These are phyloP conservation scores for Boeremia lycopersici DNA, from an alignment of 2,329 filamentous ascomycete species.

Conservation along the genomic window DNA sequence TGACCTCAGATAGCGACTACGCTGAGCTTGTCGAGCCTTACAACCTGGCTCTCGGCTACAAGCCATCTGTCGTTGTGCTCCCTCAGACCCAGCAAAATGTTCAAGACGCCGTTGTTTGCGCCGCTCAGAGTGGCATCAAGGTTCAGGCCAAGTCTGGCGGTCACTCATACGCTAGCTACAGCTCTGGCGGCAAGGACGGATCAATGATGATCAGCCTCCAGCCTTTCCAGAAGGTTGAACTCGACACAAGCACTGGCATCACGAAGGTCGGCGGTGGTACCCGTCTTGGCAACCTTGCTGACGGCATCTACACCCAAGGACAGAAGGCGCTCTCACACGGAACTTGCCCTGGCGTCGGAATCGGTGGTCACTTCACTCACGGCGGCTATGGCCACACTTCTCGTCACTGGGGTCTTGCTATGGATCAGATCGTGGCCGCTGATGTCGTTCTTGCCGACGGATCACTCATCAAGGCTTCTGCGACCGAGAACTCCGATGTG, in stretches of 20 bases:
- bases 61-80: slow-evolving; percentile 62
- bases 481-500: slow-evolving; percentile 44
- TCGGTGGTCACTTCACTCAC: slow-evolving; percentile 46
- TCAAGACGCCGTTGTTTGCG: slow-evolving; percentile 64
- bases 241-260: slow-evolving; percentile 50
- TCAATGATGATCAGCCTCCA: slow-evolving; percentile 57
- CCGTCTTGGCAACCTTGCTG: slow-evolving; percentile 51
- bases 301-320: slow-evolving; percentile 43
- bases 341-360: slow-evolving; percentile 57
- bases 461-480: slow-evolving; percentile 44
- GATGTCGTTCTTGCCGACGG: slow-evolving; percentile 50
- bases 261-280: slow-evolving; percentile 58
- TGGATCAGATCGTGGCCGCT: slow-evolving; percentile 43
- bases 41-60: slow-evolving; percentile 46
- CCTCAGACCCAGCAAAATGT: slow-evolving; percentile 62
- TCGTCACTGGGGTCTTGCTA: slow-evolving; percentile 44
- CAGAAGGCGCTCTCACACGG: slow-evolving; percentile 56
- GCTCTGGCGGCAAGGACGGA: slow-evolving; percentile 57
- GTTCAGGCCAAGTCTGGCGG: slow-evolving; percentile 69
- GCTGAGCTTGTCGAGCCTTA: slow-evolving; percentile 41
- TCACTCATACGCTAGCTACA: slow-evolving; percentile 65
- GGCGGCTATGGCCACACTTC: slow-evolving; percentile 46
- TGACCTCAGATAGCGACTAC: slow-evolving; percentile 33
- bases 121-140: slow-evolving; percentile 55
- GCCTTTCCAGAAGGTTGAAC: slow-evolving; percentile 51